Percentiles rank a stretch among this genome's conserved stretches.
These are phyloP conservation scores for Starmerella vaccinii DNA, from an alignment of 805 yeast species.

Conservation along the genomic window DNA sequence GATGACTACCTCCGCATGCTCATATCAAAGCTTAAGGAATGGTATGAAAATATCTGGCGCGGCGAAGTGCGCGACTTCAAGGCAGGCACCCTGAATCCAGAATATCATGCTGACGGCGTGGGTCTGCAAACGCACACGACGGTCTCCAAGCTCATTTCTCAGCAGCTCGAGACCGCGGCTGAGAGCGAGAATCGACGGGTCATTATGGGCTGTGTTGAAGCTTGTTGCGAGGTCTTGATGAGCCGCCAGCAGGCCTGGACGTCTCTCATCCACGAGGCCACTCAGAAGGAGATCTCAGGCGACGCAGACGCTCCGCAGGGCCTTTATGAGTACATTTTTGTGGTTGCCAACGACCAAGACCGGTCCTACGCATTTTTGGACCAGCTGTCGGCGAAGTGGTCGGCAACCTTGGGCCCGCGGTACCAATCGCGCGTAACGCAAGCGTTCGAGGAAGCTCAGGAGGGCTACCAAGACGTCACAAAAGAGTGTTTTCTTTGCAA, in stretches of 20 bases:
- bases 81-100: constrained; percentile 64
- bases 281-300: constrained; percentile 29
- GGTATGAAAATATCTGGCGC: constrained; percentile 63
- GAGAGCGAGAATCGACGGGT: constrained; percentile 74
- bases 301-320: constrained; percentile 52
- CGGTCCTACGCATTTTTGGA: constrained; percentile 60
- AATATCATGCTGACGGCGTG: constrained; percentile 51
- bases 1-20: constrained; percentile 70
- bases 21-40: constrained; percentile 65
- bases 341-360: constrained; percentile 76
- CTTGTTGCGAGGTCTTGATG: constrained; percentile 52
- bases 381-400: constrained; percentile 55
- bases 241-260: constrained; percentile 58
- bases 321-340: constrained; percentile 66
- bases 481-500: constrained; percentile 49
- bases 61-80: constrained; percentile 58
- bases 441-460: constrained; percentile 54
- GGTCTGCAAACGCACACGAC: constrained; percentile 71
- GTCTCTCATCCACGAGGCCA: constrained; percentile 38
- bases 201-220: constrained; percentile 64
- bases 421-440: constrained; percentile 51
- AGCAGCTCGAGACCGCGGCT: constrained; percentile 80
- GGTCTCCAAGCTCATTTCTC: constrained; percentile 73
- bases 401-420: constrained; percentile 53
- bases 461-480: constrained; percentile 68